These are phyloP conservation scores for Aquilaria agallochum DNA, from an alignment of 441 rosid genomes.

Conservation along the genomic window DNA sequence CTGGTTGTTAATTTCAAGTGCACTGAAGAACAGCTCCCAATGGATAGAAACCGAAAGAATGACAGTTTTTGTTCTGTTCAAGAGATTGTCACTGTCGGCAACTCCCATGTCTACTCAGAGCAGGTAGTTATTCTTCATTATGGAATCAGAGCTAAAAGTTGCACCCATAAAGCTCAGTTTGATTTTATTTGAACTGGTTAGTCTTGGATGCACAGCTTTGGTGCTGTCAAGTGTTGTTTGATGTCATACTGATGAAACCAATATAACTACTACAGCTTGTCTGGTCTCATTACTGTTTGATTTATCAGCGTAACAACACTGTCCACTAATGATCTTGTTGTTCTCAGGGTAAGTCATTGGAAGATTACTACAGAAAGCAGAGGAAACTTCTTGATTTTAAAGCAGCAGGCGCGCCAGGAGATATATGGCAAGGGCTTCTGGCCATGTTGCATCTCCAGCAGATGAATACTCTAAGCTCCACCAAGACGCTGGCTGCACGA, in stretches of 20 bases:
- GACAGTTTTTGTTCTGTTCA: slow-evolving; percentile 22
- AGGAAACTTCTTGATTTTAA: slow-evolving; percentile 77
- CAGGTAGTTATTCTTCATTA: slow-evolving; percentile 37
- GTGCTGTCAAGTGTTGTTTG: background rate
- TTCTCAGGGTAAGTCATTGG: slow-evolving; percentile 65
- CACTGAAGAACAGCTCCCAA: slow-evolving; percentile 32
- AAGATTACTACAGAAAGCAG: slow-evolving; percentile 83
- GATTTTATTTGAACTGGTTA: too few species aligned
- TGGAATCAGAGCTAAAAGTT: too few species aligned
- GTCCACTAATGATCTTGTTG: background rate
- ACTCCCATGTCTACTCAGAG: slow-evolving; percentile 36
- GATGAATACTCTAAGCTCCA: slow-evolving; percentile 36
- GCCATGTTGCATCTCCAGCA: slow-evolving; percentile 75
- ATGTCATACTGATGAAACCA: too few species aligned
- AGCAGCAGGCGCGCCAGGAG: slow-evolving; percentile 58
- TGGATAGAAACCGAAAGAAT: slow-evolving; percentile 19
- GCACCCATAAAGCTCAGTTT: too few species aligned
- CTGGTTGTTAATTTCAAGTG: slow-evolving; percentile 76
- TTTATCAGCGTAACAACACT: too few species aligned
- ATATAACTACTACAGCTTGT: too few species aligned
- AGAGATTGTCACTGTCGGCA: slow-evolving; percentile 25
- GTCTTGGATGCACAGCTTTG: too few species aligned
- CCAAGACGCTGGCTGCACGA: slow-evolving; percentile 68
- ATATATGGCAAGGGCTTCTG: slow-evolving; percentile 83
- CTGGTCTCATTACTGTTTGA: too few species aligned